These are phyloP conservation scores for Chiua virens DNA, from an alignment of 768 basidiomycete genomes.

Conservation along the genomic window DNA sequence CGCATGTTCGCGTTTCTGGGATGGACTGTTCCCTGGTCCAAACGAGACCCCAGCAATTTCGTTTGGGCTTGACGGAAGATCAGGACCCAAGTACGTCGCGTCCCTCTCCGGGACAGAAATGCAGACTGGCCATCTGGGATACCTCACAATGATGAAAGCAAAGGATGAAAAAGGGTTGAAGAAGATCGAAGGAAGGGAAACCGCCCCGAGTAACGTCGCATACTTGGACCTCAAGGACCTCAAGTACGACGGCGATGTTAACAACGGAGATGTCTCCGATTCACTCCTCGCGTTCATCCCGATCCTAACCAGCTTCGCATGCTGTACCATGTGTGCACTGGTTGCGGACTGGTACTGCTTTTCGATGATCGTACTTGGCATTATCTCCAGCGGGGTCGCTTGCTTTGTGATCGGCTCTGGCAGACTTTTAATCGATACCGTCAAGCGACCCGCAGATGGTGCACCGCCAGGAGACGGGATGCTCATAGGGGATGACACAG, in stretches of 20 bases:
- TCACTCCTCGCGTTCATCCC: slow-evolving; percentile 25
- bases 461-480: slow-evolving; percentile 34
- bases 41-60: slow-evolving; percentile 26
- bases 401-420: slow-evolving; percentile 33
- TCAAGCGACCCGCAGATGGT: slow-evolving; percentile 20
- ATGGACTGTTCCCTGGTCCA: slow-evolving; percentile 32
- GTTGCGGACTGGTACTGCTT: slow-evolving; percentile 32
- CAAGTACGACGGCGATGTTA: slow-evolving; percentile 14
- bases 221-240: slow-evolving; percentile 23
- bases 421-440: slow-evolving; percentile 14
- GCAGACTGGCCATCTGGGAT: slow-evolving; percentile 30
- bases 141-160: slow-evolving; percentile 24
- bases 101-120: slow-evolving; percentile 30
- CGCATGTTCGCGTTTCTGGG: slow-evolving; percentile 30
- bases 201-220: slow-evolving; percentile 19
- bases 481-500: slow-evolving; percentile 20
- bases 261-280: background rate
- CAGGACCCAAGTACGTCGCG: slow-evolving; percentile 27
- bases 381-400: slow-evolving; percentile 32
- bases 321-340: slow-evolving; percentile 26
- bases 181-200: slow-evolving; percentile 12
- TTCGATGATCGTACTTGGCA: slow-evolving; percentile 34
- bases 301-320: slow-evolving; percentile 21
- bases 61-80: slow-evolving; percentile 30
- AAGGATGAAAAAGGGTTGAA: background rate